Evolutionary conservation across 257 asterid species (phyloP).

Genomic region (Datura wrightii): DNA sequence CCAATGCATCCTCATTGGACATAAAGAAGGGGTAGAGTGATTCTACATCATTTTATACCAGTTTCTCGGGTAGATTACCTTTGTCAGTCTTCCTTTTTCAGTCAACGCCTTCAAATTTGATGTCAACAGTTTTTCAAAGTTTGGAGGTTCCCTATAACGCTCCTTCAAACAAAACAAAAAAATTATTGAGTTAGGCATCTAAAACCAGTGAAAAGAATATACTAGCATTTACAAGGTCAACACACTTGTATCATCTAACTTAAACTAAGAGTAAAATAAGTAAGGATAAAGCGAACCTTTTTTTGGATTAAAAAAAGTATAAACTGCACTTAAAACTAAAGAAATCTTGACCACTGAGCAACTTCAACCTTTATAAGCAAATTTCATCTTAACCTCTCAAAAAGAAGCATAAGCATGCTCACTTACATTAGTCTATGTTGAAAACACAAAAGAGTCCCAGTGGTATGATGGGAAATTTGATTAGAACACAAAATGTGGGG

Average conservation of each 20-base stretch:
- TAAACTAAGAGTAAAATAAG: not conserved
- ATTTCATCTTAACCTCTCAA: slow-evolving; percentile 6
- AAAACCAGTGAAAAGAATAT: slow-evolving; percentile 8
- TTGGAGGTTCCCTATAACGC: slow-evolving; percentile 58
- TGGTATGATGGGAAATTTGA: not conserved
- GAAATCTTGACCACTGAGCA: not conserved
- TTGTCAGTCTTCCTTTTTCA: slow-evolving; percentile 66
- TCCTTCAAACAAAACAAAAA: slow-evolving; percentile 52
- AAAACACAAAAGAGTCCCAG: not conserved
- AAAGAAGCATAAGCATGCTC: slow-evolving; percentile 25
- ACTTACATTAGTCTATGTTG: slow-evolving; percentile 19
- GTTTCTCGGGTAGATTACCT: slow-evolving; percentile 54
- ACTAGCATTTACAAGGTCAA: not conserved
- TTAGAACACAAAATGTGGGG: not conserved
- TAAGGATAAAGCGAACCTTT: not conserved
- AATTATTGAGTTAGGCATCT: not conserved
- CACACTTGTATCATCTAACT: slow-evolving; percentile 18
- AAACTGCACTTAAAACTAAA: slow-evolving; percentile 8
- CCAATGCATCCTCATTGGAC: not conserved
- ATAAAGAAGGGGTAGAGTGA: slow-evolving; percentile 16
- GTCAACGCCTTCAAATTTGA: slow-evolving; percentile 75
- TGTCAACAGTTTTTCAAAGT: slow-evolving; percentile 64
- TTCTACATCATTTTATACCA: slow-evolving; percentile 12
- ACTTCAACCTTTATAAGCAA: slow-evolving; percentile 18
- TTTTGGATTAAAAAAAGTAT: not conserved